A percentile compares a stretch with the other conserved stretches of the same genome.
Conservation (phyloP, 139 green algal genomes). For the Desmodesmus armatus region DNA sequence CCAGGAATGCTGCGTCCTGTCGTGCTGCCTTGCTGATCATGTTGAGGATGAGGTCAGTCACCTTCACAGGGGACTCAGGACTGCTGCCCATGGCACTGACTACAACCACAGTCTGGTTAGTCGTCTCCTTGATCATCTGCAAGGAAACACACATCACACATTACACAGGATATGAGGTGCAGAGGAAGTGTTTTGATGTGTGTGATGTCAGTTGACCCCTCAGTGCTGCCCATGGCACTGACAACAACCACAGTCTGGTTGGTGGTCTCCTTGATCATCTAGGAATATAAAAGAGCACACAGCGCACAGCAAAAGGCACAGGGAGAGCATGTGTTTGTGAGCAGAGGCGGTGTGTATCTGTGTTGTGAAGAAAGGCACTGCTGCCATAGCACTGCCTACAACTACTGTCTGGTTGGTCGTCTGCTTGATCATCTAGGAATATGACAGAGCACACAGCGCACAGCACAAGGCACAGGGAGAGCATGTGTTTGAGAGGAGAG, state of each 20-base stretch:
- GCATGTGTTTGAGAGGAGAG: too few species aligned
- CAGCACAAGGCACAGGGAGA: too few species aligned
- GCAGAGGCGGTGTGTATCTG: too few species aligned
- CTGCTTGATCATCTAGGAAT: too few species aligned
- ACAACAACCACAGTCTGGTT: slow-evolving; percentile 83
- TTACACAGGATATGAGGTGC: background rate
- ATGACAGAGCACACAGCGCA: too few species aligned
- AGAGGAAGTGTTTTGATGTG: too few species aligned
- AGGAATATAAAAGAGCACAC: background rate
- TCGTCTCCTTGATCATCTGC: slow-evolving; percentile 62
- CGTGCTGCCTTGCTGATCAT: slow-evolving; percentile 81
- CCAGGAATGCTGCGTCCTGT: slow-evolving; percentile 79
- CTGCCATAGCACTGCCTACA: too few species aligned
- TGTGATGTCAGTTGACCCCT: slow-evolving; percentile 28
- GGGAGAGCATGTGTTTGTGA: too few species aligned
- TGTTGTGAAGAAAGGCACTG: too few species aligned
- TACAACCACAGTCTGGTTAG: slow-evolving; percentile 76
- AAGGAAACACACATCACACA: slow-evolving; percentile 41
- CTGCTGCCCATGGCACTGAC: slow-evolving; percentile 89
- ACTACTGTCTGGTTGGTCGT: too few species aligned
- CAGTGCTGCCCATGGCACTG: slow-evolving; percentile 85
- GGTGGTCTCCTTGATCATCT: slow-evolving; percentile 61
- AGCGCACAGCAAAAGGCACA: too few species aligned
- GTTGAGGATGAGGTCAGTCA: slow-evolving; percentile 95
- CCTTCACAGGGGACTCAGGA: slow-evolving; percentile 79